A percentile compares a stretch with the other conserved stretches of the same genome.
Evolutionary conservation across 768 basidiomycete genomes (phyloP).

Genomic region (Boletus rex-veris): DNA sequence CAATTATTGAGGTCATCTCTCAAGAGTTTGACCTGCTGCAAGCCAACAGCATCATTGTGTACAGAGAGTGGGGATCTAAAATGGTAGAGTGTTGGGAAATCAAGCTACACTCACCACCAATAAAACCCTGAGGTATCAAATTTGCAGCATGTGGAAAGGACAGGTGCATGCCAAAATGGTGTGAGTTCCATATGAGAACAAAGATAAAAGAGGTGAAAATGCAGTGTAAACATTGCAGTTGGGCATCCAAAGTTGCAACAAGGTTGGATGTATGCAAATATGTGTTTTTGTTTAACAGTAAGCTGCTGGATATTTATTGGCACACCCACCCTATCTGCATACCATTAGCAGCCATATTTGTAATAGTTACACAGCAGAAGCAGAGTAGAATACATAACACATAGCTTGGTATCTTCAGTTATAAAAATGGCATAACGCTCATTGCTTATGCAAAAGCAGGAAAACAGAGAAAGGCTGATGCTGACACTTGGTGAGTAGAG

Average conservation of each 20-base stretch:
- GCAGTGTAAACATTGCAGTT: not conserved
- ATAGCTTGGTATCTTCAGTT: too few species aligned
- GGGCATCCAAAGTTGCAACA: not conserved
- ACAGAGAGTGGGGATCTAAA: too few species aligned
- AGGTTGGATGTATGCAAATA: not conserved
- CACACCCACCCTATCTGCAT: not conserved
- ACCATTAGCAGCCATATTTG: not conserved
- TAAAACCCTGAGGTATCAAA: not conserved
- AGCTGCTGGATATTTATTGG: too few species aligned
- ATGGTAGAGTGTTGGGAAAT: not conserved
- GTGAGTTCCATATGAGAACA: not conserved
- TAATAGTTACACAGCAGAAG: not conserved
- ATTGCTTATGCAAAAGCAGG: too few species aligned
- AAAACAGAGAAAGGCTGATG: too few species aligned
- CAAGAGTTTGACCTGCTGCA: not conserved
- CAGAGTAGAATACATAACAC: too few species aligned
- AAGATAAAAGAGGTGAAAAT: too few species aligned
- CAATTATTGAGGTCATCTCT: not conserved
- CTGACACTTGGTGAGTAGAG: too few species aligned
- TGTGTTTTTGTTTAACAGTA: not conserved
- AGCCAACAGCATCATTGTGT: not conserved
- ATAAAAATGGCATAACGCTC: too few species aligned
- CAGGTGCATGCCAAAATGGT: not conserved
- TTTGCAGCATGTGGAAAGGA: not conserved
- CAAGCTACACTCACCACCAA: not conserved